phyloP scores from a whole-genome alignment of 108 stramenopile species.

The Stephanodiscus minutulus region DNA sequence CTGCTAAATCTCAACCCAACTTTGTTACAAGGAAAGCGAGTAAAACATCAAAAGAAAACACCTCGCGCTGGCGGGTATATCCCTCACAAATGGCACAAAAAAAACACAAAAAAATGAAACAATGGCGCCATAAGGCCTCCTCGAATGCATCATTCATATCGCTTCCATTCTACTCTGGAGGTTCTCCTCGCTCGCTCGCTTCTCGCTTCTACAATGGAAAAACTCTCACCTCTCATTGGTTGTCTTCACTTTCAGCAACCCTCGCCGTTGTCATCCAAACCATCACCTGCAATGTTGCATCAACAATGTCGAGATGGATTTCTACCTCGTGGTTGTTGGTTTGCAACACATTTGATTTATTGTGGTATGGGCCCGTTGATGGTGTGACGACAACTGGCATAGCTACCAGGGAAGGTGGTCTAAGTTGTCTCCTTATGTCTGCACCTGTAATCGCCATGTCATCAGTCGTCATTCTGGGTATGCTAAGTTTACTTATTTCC shows the following conservation, averaged over 20 bases:
- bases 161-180: constrained; percentile 13
- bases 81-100: background rate
- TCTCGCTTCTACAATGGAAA: constrained; percentile 7
- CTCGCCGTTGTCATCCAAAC: constrained; percentile 6
- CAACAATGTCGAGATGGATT: constrained; percentile 13
- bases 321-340: constrained; percentile 13
- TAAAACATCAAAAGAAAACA: constrained; percentile 1
- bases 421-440: constrained; percentile 10
- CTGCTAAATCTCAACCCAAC: background rate
- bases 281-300: background rate
- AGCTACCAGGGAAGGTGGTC: constrained; percentile 8
- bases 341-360: constrained; percentile 12
- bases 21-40: constrained; percentile 4
- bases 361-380: constrained; percentile 36
- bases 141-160: constrained; percentile 25
- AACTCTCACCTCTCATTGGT: background rate
- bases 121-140: background rate
- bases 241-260: background rate
- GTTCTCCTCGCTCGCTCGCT: background rate
- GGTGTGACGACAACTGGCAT: constrained; percentile 35
- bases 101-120: background rate
- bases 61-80: background rate
- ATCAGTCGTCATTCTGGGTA: background rate
- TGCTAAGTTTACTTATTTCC: background rate
- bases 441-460: background rate